These are phyloP conservation scores for Leptographium wingfieldii DNA, from an alignment of 2,329 filamentous ascomycete species.

Conservation along the genomic window DNA sequence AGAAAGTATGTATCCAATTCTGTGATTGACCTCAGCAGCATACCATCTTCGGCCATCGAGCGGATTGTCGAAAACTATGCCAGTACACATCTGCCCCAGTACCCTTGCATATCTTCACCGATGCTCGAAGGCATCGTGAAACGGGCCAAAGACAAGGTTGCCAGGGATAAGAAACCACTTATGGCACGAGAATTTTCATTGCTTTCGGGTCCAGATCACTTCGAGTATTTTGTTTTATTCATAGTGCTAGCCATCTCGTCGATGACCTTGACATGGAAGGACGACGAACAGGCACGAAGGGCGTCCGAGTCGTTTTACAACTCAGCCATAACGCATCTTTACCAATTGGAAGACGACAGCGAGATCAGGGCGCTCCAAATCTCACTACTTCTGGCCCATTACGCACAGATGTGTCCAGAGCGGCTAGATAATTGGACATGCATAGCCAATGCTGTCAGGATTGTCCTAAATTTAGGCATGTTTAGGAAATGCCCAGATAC, in stretches of 20 bases:
- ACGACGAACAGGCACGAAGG: conserved; percentile 18
- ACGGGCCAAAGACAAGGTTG: neutral
- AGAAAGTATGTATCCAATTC: neutral
- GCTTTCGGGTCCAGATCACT: neutral
- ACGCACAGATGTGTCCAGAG: conserved; percentile 34
- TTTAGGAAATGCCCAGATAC: conserved; percentile 37
- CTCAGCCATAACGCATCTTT: conserved; percentile 18
- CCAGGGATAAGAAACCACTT: neutral
- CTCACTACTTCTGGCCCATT: conserved; percentile 35
- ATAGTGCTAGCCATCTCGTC: conserved; percentile 19
- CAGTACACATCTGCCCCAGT: conserved; percentile 2
- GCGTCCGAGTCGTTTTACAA: conserved; percentile 3
- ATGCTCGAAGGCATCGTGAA: neutral
- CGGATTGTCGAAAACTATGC: conserved; percentile 4
- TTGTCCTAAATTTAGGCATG: conserved; percentile 33
- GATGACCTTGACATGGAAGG: conserved; percentile 29
- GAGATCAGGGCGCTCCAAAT: conserved; percentile 33
- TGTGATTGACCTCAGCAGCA: conserved; percentile 2
- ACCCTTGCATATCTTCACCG: neutral
- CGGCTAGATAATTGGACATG: conserved; percentile 30
- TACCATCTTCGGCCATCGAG: neutral
- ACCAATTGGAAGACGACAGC: conserved; percentile 16
- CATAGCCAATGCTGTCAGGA: conserved; percentile 35
- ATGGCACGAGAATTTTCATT: neutral
- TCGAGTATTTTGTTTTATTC: conserved; percentile 20